Evolutionary conservation across 371 early-diverging fungal genomes (phyloP).

Genomic region (Apophysomyces sp.): DNA sequence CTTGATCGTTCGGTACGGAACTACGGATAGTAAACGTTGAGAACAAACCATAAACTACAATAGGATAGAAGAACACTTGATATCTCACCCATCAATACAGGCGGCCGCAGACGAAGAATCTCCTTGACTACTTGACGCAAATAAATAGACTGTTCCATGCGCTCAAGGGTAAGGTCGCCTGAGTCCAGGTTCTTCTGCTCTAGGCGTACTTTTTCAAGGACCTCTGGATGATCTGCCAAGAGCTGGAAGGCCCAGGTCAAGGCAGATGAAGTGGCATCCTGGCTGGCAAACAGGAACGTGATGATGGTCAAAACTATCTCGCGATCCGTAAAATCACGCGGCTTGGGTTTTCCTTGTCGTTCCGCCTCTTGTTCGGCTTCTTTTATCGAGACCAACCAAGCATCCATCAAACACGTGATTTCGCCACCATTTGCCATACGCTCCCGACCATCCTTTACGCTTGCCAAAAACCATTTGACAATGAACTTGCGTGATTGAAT

Average conservation of each 20-base stretch:
- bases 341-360: constrained; percentile 10
- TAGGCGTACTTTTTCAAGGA: constrained; percentile 17
- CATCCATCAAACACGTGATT: constrained; percentile 18
- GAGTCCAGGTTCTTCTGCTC: constrained; percentile 60
- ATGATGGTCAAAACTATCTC: constrained; percentile 26
- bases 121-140: constrained; percentile 27
- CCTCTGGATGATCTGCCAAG: constrained; percentile 27
- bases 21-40: neutral
- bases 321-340: constrained; percentile 16
- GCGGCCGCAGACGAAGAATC: constrained; percentile 18
- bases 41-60: neutral
- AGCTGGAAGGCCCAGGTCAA: constrained; percentile 30
- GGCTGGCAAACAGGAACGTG: constrained; percentile 27
- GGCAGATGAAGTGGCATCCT: constrained; percentile 28
- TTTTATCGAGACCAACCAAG: constrained; percentile 22
- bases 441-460: constrained; percentile 17
- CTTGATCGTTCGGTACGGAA: constrained; percentile 33
- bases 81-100: constrained; percentile 24
- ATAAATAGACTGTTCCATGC: constrained; percentile 52
- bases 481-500: constrained; percentile 31
- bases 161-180: constrained; percentile 84
- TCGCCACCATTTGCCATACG: constrained; percentile 17
- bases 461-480: constrained; percentile 19
- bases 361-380: constrained; percentile 14
- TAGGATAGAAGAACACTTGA: too few species aligned